phyloP scores from a whole-genome alignment of 1,139 yeast genomes.

The Meyerozyma athensensis region DNA sequence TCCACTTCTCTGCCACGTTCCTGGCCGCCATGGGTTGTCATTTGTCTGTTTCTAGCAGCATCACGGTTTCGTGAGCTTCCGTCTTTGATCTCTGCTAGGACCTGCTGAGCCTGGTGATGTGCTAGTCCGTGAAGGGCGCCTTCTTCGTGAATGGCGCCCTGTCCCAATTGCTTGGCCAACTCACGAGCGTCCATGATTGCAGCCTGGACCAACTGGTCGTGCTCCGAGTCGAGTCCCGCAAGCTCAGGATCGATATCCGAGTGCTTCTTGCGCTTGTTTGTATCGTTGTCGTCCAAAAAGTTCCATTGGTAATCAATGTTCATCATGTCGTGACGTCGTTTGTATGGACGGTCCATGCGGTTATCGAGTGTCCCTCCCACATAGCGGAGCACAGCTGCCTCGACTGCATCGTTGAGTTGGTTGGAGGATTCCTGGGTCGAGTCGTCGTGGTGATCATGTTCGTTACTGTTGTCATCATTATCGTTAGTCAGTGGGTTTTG shows the following conservation, averaged over 20 bases:
- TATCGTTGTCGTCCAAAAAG: conserved; percentile 18
- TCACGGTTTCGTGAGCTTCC: conserved; percentile 3
- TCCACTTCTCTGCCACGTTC: not conserved
- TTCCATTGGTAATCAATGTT: conserved; percentile 29
- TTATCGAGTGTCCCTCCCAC: conserved; percentile 57
- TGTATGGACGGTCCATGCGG: conserved; percentile 4
- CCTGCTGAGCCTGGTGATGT: conserved; percentile 16
- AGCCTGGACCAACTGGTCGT: conserved; percentile 61
- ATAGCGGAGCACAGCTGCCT: conserved; percentile 70
- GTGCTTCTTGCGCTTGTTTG: conserved; percentile 4
- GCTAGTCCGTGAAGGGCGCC: conserved; percentile 11
- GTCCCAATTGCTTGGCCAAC: conserved; percentile 47
- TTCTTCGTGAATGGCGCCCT: conserved; percentile 13
- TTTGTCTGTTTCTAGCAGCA: conserved; percentile 1
- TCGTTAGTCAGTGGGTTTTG: conserved; percentile 7
- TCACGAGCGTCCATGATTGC: conserved; percentile 65
- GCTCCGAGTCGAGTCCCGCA: conserved; percentile 38
- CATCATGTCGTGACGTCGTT: conserved; percentile 28
- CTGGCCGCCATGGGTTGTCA: conserved; percentile 5
- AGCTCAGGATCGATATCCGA: conserved; percentile 59
- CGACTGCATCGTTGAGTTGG: conserved; percentile 51
- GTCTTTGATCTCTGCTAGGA: conserved; percentile 12
- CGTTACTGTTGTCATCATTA: conserved; percentile 5
- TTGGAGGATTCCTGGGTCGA: conserved; percentile 10
- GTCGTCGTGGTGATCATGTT: conserved; percentile 9